Percentiles rank a stretch among this genome's conserved stretches.
Conservation (phyloP, 106 monocot species). For the Posidonia australis region DNA sequence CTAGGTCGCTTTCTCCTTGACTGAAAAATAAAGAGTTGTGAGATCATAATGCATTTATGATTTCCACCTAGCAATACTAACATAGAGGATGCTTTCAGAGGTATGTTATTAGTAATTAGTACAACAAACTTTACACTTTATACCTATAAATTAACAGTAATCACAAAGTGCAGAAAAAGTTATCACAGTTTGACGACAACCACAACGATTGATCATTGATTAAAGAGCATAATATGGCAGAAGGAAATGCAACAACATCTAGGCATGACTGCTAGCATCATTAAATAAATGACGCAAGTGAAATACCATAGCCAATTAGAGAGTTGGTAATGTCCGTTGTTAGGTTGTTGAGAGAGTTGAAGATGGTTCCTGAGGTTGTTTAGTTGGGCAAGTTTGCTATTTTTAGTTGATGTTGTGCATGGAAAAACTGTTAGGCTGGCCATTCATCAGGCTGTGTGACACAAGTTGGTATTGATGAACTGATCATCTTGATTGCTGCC, state of each 20-base stretch:
- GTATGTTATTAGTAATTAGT: too few species aligned
- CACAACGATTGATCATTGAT: background rate
- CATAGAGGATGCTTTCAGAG: too few species aligned
- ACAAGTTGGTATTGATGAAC: conserved; percentile 67
- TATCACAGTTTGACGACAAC: too few species aligned
- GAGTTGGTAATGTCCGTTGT: conserved; percentile 65
- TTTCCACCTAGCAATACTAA: too few species aligned
- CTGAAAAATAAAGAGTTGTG: conserved; percentile 23
- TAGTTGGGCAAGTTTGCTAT: conserved; percentile 70
- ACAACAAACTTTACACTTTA: too few species aligned
- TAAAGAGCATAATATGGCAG: background rate
- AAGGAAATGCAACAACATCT: conserved; percentile 15
- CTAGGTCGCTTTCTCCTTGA: conserved; percentile 66
- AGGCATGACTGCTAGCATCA: conserved; percentile 18
- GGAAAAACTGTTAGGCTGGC: conserved; percentile 53
- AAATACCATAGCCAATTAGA: conserved; percentile 66
- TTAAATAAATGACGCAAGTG: conserved; percentile 30
- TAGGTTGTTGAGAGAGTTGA: conserved; percentile 71
- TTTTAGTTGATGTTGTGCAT: conserved; percentile 76
- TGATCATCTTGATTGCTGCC: conserved; percentile 79
- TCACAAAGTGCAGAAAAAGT: too few species aligned
- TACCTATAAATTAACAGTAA: too few species aligned
- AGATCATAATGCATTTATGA: too few species aligned
- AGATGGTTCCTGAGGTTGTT: conserved; percentile 70
- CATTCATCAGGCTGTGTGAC: conserved; percentile 75